Conservation (phyloP, 495 filamentous ascomycete genomes). For the Daldinia vernicosa region DNA sequence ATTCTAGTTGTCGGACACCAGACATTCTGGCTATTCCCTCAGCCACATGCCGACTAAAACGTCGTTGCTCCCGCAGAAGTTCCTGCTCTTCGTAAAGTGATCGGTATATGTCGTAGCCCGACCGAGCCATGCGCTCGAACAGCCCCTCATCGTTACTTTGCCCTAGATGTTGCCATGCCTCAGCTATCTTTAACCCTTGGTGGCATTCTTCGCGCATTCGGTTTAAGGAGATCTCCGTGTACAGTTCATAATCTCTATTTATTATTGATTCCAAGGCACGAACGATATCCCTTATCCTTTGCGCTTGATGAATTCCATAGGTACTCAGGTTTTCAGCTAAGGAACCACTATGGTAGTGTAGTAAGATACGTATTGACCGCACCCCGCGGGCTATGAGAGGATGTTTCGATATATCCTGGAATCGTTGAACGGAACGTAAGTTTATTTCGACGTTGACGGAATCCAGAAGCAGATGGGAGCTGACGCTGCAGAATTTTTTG, state of each 20-base stretch:
- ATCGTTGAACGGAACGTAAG: no score
- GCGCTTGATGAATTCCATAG: not conserved
- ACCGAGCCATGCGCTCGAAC: not conserved
- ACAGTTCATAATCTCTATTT: not conserved
- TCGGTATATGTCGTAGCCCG: not conserved
- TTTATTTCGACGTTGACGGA: no score
- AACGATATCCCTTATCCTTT: accelerated
- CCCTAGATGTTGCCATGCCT: not conserved
- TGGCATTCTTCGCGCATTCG: no score
- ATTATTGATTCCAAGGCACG: not conserved
- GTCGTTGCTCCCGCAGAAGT: not conserved
- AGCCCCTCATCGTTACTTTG: not conserved
- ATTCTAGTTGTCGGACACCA: no score
- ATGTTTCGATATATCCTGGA: no score
- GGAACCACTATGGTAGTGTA: not conserved
- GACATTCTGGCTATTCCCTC: no score
- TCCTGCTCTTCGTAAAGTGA: not conserved
- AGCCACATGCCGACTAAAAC: not conserved
- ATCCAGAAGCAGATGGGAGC: no score
- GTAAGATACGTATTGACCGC: not conserved
- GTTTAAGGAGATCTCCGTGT: no score
- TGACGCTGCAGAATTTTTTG: no score
- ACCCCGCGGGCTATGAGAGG: not conserved
- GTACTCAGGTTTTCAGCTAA: not conserved
- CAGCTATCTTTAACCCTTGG: no score